Conservation (phyloP, 768 basidiomycete species). For the Psilocybe cubensis region DNA sequence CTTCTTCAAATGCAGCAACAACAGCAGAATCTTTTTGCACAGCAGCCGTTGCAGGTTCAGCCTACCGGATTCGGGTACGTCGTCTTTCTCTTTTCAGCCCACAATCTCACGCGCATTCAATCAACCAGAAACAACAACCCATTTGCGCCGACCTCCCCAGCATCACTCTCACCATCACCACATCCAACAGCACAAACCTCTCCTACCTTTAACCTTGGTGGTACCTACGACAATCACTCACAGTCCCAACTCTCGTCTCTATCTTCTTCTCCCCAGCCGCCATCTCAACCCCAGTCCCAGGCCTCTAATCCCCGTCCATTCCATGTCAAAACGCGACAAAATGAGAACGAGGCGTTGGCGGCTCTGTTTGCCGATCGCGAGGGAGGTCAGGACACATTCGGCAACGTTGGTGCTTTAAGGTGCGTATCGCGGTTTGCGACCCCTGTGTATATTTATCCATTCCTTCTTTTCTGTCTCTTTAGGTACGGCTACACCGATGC, state of each 20-base stretch:
- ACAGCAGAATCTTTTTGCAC: slow-evolving; percentile 55
- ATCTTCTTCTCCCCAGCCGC: slow-evolving; percentile 45
- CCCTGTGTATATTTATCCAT: background rate
- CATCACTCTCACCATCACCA: slow-evolving; percentile 30
- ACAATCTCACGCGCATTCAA: slow-evolving; percentile 23
- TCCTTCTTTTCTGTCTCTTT: slow-evolving; percentile 2
- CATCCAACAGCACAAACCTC: slow-evolving; percentile 26
- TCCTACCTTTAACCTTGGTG: slow-evolving; percentile 69
- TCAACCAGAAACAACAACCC: slow-evolving; percentile 92
- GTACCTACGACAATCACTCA: slow-evolving; percentile 65
- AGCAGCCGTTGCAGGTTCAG: slow-evolving; percentile 52
- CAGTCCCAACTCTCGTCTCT: slow-evolving; percentile 47
- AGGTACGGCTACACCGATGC: slow-evolving; percentile 66
- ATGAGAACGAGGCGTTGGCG: slow-evolving; percentile 80
- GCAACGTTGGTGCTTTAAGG: slow-evolving; percentile 82
- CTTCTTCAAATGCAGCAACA: slow-evolving; percentile 53
- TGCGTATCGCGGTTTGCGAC: slow-evolving; percentile 30
- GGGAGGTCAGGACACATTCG: slow-evolving; percentile 95
- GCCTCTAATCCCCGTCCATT: slow-evolving; percentile 34
- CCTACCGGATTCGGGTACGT: slow-evolving; percentile 80
- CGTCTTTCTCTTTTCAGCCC: background rate
- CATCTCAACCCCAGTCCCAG: slow-evolving; percentile 26
- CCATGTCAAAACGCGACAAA: slow-evolving; percentile 44
- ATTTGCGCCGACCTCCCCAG: slow-evolving; percentile 64
- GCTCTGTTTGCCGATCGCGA: slow-evolving; percentile 85